Percentiles rank a stretch among this genome's conserved stretches.
These are phyloP conservation scores for Phaeotremella fagi DNA, from an alignment of 768 basidiomycete species.

Conservation along the genomic window DNA sequence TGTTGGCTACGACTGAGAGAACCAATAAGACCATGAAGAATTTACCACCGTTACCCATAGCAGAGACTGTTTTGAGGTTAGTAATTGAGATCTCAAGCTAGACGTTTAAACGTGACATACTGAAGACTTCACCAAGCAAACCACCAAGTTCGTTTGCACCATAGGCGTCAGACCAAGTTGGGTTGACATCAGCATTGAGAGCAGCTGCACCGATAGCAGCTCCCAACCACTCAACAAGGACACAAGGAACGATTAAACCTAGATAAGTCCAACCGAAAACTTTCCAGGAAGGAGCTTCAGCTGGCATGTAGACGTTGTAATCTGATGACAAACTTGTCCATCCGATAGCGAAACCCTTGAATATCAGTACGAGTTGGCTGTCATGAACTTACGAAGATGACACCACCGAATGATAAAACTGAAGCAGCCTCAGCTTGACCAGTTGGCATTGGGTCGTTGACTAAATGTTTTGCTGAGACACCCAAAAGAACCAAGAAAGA, in stretches of 20 bases:
- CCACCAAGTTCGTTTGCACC: slow-evolving; percentile 52
- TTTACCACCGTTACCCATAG: slow-evolving; percentile 51
- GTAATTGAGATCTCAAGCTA: background rate
- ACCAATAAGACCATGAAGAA: slow-evolving; percentile 55
- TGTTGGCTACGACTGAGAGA: slow-evolving; percentile 54
- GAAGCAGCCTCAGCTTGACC: slow-evolving; percentile 48
- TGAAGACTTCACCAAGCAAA: slow-evolving; percentile 51
- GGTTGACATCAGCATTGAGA: slow-evolving; percentile 39
- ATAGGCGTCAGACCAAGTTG: slow-evolving; percentile 50
- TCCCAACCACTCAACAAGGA: slow-evolving; percentile 54
- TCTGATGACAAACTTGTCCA: slow-evolving; percentile 51
- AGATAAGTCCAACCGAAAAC: slow-evolving; percentile 52
- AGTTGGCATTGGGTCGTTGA: slow-evolving; percentile 34
- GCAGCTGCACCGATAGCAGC: slow-evolving; percentile 52
- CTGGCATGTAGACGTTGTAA: slow-evolving; percentile 53
- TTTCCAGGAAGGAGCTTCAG: slow-evolving; percentile 46
- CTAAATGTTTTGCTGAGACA: slow-evolving; percentile 39
- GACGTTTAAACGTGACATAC: background rate
- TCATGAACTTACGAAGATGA: slow-evolving; percentile 12
- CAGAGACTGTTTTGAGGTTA: slow-evolving; percentile 26
- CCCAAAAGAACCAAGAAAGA: slow-evolving; percentile 41
- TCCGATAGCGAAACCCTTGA: slow-evolving; percentile 50
- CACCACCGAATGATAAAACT: slow-evolving; percentile 49
- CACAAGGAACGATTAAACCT: slow-evolving; percentile 42
- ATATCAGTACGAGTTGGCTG: slow-evolving; percentile 23